Evolutionary conservation across 257 asterid genomes (phyloP).

Genomic region (Ilex asprella): DNA sequence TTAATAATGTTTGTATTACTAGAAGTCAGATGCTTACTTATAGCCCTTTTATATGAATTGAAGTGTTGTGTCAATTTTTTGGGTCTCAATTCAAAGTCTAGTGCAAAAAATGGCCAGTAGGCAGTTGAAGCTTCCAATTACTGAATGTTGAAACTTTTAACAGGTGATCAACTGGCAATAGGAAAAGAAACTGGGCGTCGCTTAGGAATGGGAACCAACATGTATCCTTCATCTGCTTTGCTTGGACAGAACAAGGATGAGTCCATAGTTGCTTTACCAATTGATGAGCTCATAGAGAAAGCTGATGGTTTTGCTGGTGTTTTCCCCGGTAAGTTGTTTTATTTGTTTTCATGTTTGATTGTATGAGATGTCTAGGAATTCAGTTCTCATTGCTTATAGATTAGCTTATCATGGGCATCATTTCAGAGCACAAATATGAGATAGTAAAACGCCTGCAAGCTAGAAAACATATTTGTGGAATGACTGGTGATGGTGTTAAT

Average conservation of each 20-base stretch:
- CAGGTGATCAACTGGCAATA: conserved; percentile 97
- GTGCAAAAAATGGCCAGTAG: too few relatives aligned
- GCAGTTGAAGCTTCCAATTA: conserved; percentile 1
- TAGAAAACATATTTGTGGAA: conserved; percentile 93
- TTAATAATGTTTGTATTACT: too few relatives aligned
- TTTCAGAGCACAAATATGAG: conserved; percentile 90
- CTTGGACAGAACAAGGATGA: conserved; percentile 94
- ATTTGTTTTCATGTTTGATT: neutral
- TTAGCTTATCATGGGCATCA: conserved; percentile 5
- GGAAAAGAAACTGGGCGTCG: conserved; percentile 98
- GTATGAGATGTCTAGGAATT: neutral
- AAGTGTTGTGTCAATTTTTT: too few relatives aligned
- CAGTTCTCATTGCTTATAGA: neutral
- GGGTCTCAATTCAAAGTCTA: too few relatives aligned
- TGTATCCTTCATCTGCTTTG: conserved; percentile 96
- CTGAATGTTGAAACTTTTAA: conserved; percentile 6
- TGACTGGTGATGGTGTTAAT: conserved; percentile 99
- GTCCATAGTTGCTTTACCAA: conserved; percentile 85
- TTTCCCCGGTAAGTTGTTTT: conserved; percentile 65
- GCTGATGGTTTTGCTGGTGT: conserved; percentile 99
- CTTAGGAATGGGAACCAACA: conserved; percentile 98
- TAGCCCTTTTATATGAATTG: too few relatives aligned
- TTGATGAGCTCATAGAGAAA: conserved; percentile 93
- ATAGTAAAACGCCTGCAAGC: conserved; percentile 97
- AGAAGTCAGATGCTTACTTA: too few relatives aligned